phyloP scores from a whole-genome alignment of 2,329 filamentous ascomycete genomes.

The Colletotrichum agaves region DNA sequence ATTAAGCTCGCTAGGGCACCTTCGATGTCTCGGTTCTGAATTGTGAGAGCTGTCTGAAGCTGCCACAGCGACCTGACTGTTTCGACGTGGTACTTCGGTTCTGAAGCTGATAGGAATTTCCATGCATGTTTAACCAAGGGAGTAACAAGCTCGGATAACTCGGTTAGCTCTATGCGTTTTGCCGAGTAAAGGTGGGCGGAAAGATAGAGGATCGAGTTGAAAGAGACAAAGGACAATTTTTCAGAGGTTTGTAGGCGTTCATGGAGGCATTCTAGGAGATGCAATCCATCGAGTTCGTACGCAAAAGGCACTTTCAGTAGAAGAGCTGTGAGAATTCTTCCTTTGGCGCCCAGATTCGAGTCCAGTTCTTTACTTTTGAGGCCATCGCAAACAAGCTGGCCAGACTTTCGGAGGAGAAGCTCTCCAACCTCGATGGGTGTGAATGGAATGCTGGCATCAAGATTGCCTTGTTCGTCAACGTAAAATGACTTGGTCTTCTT shows the following conservation, averaged over 20 bases:
- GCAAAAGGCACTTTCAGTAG: conserved; percentile 62
- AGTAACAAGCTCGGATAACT: conserved; percentile 71
- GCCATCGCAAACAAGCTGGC: conserved; percentile 60
- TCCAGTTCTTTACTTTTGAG: conserved; percentile 53
- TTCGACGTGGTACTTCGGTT: conserved; percentile 95
- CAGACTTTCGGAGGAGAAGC: conserved; percentile 71
- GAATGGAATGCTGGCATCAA: conserved; percentile 73
- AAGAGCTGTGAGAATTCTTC: conserved; percentile 68
- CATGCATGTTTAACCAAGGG: conserved; percentile 79
- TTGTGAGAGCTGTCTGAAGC: conserved; percentile 77
- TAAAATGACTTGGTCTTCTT: conserved; percentile 75
- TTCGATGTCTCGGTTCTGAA: conserved; percentile 79
- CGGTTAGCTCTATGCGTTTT: conserved; percentile 61
- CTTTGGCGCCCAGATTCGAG: conserved; percentile 65
- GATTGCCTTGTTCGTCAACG: conserved; percentile 74
- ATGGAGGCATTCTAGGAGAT: conserved; percentile 62
- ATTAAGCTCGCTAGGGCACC: conserved; percentile 79
- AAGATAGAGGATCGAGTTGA: conserved; percentile 69
- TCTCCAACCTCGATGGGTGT: conserved; percentile 65
- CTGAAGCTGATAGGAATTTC: conserved; percentile 81
- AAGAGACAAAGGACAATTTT: conserved; percentile 61
- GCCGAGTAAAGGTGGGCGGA: conserved; percentile 65
- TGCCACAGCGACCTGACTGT: conserved; percentile 88
- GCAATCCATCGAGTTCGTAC: conserved; percentile 56
- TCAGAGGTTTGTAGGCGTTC: conserved; percentile 53